Evolutionary conservation across 148 eudicot genomes (phyloP), one percentile per base, ranked within the genome.

Genomic region (Vaccinium vitisidaea): DNA sequence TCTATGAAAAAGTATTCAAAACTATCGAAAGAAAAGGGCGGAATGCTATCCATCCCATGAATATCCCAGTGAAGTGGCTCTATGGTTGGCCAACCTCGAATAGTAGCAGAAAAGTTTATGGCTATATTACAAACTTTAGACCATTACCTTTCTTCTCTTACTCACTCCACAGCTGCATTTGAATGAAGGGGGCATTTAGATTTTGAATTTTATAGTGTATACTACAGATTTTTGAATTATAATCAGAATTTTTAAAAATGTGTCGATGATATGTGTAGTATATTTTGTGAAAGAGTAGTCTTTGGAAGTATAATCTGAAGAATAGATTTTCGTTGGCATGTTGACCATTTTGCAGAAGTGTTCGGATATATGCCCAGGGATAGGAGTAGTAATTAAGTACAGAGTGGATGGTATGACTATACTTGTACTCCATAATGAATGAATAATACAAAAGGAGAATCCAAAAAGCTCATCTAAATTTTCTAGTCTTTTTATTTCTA

Each of bases 1-100:
- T 86, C 30, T 81, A 16, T 59, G 39, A 23, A 55, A 85, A 80
- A 71, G 80, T 25, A 71, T 30, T 85, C 82, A 85, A 55, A 71
- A 80, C 59, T 79, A 36, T 25, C 46, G 39, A 70, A 79, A 55
- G 82, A 53, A 25, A 77, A 23, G 82, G 23, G 49, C 25, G 18
- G 16, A 55, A 54, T 79, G 82, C 36, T 32, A 56, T 61, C 67
- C 50, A 56, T 61, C 67, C 50, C 32, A 79, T 56, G 46, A 30
- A 18, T 30, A 23, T 2, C 67, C 67, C 49, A 55, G 80, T 77
- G 49, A 79, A 79, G 80, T 78, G 80, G 32, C 32, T 55, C 25
- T 49, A 9, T 55, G 55, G 19, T 49, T 77, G 80, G 67, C 48
- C 67, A 79, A 14, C 9, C 48, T 79, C 14, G 56, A 30, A 23